Percentiles rank a stretch among this genome's conserved stretches.
These are phyloP conservation scores for Solanum hybrid DNA, from an alignment of 305 asterid species.

Conservation along the genomic window DNA sequence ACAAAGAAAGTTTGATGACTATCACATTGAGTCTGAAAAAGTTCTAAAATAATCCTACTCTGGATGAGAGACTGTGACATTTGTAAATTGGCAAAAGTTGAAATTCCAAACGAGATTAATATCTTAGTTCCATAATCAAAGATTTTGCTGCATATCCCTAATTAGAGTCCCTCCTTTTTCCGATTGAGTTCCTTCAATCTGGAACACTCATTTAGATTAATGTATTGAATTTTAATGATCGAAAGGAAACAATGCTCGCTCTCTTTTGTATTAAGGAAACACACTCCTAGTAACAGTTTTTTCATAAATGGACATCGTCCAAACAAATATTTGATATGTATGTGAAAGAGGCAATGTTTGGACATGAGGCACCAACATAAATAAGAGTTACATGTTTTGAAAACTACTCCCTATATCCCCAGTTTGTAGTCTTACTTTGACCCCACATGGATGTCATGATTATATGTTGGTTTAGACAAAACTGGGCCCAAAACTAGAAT, in stretches of 20 bases:
- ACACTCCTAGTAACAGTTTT: neutral
- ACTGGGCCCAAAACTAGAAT: neutral
- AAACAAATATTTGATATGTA: neutral
- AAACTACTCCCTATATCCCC: neutral
- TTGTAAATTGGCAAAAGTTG: neutral
- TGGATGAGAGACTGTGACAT: neutral
- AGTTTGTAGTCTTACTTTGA: neutral
- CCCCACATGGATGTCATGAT: neutral
- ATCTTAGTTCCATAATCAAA: neutral
- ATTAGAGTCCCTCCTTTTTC: neutral
- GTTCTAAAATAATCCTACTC: neutral
- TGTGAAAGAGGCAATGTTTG: neutral
- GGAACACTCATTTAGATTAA: neutral
- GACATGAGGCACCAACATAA: neutral
- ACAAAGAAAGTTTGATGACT: neutral
- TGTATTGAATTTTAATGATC: neutral
- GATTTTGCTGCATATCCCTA: neutral
- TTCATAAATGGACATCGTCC: neutral
- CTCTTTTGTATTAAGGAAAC: neutral
- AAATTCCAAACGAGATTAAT: neutral
- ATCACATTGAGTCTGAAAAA: neutral
- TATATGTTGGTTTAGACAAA: neutral
- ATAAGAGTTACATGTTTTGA: neutral
- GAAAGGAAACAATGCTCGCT: neutral
- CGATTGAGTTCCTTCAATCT: neutral